Percentiles rank a stretch among this genome's conserved stretches.
Evolutionary conservation across 768 basidiomycete genomes (phyloP).

Genomic region (Lactifluus rugatus): DNA sequence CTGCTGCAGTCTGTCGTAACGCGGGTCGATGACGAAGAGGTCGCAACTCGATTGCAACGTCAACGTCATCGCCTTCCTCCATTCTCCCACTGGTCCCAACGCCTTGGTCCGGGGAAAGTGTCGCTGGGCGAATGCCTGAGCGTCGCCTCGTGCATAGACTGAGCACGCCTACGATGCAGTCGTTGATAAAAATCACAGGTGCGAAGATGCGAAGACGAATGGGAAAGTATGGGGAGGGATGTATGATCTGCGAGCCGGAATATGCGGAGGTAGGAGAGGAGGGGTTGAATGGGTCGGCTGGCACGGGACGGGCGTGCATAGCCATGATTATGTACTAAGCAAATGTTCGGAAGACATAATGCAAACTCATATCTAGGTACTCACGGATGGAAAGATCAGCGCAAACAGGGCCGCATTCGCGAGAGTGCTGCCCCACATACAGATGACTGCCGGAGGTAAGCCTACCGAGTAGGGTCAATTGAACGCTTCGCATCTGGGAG

Average conservation of each 20-base stretch:
- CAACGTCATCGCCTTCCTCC: constrained; percentile 49
- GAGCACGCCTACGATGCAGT: constrained; percentile 52
- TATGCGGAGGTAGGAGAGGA: constrained; percentile 19
- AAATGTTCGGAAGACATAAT: not conserved
- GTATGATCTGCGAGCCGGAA: constrained; percentile 29
- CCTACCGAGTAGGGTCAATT: constrained; percentile 32
- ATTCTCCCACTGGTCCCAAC: constrained; percentile 48
- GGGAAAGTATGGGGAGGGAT: constrained; percentile 71
- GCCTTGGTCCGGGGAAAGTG: constrained; percentile 18
- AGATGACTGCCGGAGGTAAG: constrained; percentile 60
- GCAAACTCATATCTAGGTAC: constrained; percentile 22
- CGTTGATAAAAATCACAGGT: constrained; percentile 65
- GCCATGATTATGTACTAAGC: constrained; percentile 76
- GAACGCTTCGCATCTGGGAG: not conserved
- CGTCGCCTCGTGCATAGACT: constrained; percentile 38
- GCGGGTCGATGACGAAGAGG: constrained; percentile 8
- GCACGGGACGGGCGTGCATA: constrained; percentile 64
- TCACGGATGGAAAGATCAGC: constrained; percentile 66
- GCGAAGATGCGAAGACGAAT: constrained; percentile 73
- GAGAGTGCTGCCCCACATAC: constrained; percentile 61
- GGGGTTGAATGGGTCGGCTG: constrained; percentile 67
- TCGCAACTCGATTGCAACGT: constrained; percentile 23
- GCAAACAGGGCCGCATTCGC: constrained; percentile 81
- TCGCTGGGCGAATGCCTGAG: constrained; percentile 6
- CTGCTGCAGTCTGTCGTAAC: constrained; percentile 4